Evolutionary conservation across 2,329 filamentous ascomycete species (phyloP).

Genomic region (Orbilia blumenaviensis): DNA sequence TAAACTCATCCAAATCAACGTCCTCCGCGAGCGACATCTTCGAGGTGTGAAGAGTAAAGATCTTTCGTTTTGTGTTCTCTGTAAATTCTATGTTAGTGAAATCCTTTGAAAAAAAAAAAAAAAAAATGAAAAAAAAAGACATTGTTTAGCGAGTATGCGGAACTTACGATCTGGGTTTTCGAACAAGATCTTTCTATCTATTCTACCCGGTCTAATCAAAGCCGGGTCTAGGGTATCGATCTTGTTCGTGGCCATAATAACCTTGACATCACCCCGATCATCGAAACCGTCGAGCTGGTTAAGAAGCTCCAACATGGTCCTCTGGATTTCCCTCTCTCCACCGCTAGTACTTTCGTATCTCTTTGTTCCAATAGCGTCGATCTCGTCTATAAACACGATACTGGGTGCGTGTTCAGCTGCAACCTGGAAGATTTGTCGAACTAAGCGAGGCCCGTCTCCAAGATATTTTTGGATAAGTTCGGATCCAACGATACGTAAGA

Average conservation of each 20-base stretch:
- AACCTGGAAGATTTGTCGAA: conserved; percentile 89
- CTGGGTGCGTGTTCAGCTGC: conserved; percentile 95
- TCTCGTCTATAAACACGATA: conserved; percentile 99
- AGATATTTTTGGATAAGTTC: conserved; percentile 99
- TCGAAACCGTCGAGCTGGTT: conserved; percentile 99
- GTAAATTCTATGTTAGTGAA: conserved; percentile 8
- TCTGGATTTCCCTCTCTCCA: conserved; percentile 95
- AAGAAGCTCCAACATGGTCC: conserved; percentile 96
- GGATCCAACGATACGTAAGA: conserved; percentile 94
- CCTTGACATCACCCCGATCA: conserved; percentile 97
- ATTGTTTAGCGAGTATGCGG: not conserved
- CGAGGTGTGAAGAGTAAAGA: conserved; percentile 95
- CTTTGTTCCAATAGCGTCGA: conserved; percentile 98
- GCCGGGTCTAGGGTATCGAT: conserved; percentile 97
- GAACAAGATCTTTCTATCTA: conserved; percentile 94
- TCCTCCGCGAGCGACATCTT: conserved; percentile 98
- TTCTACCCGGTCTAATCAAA: conserved; percentile 94
- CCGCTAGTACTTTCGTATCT: conserved; percentile 97
- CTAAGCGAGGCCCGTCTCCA: conserved; percentile 91
- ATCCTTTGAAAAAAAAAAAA: too few species aligned
- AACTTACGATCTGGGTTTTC: conserved; percentile 74
- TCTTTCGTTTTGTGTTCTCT: conserved; percentile 95
- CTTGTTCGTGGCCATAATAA: conserved; percentile 99
- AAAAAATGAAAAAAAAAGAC: too few species aligned
- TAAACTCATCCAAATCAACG: conserved; percentile 98